Evolutionary conservation across 2,329 filamentous ascomycete species (phyloP).

Genomic region (Nectriaceae sp.): DNA sequence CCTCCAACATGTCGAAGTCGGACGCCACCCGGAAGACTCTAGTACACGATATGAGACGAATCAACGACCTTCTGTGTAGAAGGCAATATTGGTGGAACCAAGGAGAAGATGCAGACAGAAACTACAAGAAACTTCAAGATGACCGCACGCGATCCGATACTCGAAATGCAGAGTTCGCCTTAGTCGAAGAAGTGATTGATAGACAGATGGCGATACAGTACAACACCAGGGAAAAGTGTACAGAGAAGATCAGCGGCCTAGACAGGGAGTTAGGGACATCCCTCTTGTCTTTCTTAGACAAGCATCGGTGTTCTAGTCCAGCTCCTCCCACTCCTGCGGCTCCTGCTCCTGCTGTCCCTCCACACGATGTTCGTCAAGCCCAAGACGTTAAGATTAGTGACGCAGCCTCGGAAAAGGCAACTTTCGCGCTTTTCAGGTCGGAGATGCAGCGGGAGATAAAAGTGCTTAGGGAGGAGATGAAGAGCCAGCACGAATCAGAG

Average conservation of each 20-base stretch:
- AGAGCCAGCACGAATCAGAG: conserved; percentile 4
- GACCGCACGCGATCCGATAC: conserved; percentile 17
- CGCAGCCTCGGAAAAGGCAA: background rate
- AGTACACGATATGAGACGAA: conserved; percentile 5
- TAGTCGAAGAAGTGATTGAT: conserved; percentile 4
- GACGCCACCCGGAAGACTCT: background rate
- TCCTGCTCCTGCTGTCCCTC: too few relatives aligned
- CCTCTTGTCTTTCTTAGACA: background rate
- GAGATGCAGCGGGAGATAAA: conserved; percentile 16
- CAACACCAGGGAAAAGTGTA: background rate
- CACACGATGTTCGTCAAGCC: background rate
- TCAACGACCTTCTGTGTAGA: conserved; percentile 26
- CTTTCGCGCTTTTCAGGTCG: background rate
- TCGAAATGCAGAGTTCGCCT: conserved; percentile 23
- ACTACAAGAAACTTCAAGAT: conserved; percentile 11
- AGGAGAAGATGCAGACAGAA: conserved; percentile 17
- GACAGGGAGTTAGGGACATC: conserved; percentile 8
- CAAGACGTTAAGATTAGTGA: background rate
- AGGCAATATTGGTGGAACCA: conserved; percentile 20
- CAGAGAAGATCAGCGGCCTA: conserved; percentile 8
- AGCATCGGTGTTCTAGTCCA: background rate
- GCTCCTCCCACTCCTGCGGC: too few relatives aligned
- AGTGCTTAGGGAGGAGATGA: conserved; percentile 10
- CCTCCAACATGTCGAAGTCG: conserved; percentile 4
- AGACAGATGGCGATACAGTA: background rate